Base-by-base conservation (phyloP, 148 eudicot species). In the Oxyria digyna region DNA sequence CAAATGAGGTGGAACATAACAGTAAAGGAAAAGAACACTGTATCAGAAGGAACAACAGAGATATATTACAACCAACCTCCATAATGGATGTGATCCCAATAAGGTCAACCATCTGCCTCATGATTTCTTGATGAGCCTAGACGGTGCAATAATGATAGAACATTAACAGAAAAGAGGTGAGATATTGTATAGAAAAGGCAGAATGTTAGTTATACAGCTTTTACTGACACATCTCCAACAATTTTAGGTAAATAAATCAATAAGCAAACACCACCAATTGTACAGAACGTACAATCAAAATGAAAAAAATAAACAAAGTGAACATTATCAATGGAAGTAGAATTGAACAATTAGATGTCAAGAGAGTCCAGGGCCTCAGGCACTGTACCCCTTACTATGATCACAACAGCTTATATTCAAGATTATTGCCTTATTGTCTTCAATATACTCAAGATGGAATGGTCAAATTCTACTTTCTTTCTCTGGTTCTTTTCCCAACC, bases 51-150 rank as follows among this genome's bases (percentile, higher is more conserved):
- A 67, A 54, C 62, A 71, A 62, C 4, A 26, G 63, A 29, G 68
- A 42, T 31, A 57, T 54, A 35, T 69, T 15, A 20, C 42, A 74
- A 64, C 85, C 71, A 75, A 92, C 98, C 98, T 92, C 98, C 98
- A 92, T 92, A 48, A 92, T 89, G 77, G 98, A 92, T 54, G 98
- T 89, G 74, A 84, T 92, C 40, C 96, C 96, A 81, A 92, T 89
- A 70, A 89, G 85, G 75, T 87, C 98, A 84, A 89, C 91, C 77
- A 92, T 87, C 83, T 81, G 86, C 76, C 70, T 73, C 64, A 92
- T 78, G 55, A 92, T 87, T 69, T 89, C 91, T 74, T 79, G 85
- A 77, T 87, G 94, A 73, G 81, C 83, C 98, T 92, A 78, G 1
- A 74, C 46, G 69, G 48, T 71, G 48, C 20, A 37, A 57, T 57